Evolutionary conservation across 2,329 filamentous ascomycete genomes (phyloP), one percentile per base, ranked within the genome.

Genomic region (Penicillium sp.): DNA sequence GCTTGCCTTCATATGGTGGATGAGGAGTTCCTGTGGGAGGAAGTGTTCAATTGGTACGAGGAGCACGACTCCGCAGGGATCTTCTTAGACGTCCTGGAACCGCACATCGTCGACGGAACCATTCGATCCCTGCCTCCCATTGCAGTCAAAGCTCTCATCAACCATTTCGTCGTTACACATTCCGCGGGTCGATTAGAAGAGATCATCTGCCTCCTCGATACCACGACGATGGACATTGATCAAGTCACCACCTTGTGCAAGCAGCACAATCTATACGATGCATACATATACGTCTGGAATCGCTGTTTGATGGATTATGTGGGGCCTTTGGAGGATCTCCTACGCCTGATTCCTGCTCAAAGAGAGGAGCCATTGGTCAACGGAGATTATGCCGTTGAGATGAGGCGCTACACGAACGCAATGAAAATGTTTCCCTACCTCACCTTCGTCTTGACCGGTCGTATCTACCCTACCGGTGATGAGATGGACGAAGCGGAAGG

Each of bases 211-310:
- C 89, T 94, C 65, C 89, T 99, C 79, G 90, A 97, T 70, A 96
- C 94, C 1, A 82, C 86, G 14, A 97, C 93, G 0, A 88, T 99
- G 73, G 96, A 99, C 73, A 88, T 99, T 67, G 94, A 99, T 73
- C 92, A 98, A 76, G 87, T 96, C 60, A 97, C 94, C 0, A 85
- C 85, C 13, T 82, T 99, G 26, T 99, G 95, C 83, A 96, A 95
- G 75, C 89, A 94, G 73, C 89, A 98, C 75, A 87, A 90, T 66
- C 84, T 99, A 4, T 99, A 97, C 72, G 96, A 99, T 76, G 96
- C 95, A 2, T 85, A 97, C 59, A 93, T 96, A 46, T 97, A 98
- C 74, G 91, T 99, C 58, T 99, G 95, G 95, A 98, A 96, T 62
- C 89, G 92, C 75, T 93, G 92, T 2, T 81, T 99, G 30, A 82